Evolutionary conservation across 352 stramenopile genomes (phyloP).

Genomic region (Labyrinthula sp.): DNA sequence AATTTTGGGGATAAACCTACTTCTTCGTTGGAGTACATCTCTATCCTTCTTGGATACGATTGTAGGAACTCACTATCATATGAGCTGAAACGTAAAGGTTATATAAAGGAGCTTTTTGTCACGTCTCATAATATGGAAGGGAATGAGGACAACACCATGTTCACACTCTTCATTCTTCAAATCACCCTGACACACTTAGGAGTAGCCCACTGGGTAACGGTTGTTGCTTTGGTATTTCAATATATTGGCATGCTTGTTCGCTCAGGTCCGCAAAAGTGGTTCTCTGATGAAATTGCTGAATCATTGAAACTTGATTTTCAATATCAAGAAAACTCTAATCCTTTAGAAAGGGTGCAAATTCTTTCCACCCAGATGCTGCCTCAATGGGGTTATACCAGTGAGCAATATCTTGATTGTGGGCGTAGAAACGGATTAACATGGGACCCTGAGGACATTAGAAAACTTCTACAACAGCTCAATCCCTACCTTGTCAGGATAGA

Average conservation of each 20-base stretch:
- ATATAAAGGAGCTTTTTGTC: constrained; percentile 3
- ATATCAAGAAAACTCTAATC: constrained; percentile 25
- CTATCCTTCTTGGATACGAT: constrained; percentile 14
- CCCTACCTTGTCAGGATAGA: too few species aligned
- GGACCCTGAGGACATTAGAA: too few species aligned
- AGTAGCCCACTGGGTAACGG: constrained; percentile 7
- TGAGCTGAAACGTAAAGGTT: constrained; percentile 11
- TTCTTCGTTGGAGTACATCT: constrained; percentile 7
- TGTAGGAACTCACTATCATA: constrained; percentile 7
- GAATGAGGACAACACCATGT: constrained; percentile 18
- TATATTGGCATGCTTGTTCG: constrained; percentile 24
- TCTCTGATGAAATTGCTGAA: constrained; percentile 6
- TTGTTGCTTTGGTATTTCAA: constrained; percentile 10
- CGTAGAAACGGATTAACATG: too few species aligned
- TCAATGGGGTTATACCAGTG: neutral
- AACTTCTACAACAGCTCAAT: too few species aligned
- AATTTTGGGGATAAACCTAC: too few species aligned
- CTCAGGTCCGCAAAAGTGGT: constrained; percentile 19
- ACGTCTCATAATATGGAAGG: neutral
- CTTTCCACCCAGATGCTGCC: constrained; percentile 14
- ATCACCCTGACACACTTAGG: constrained; percentile 16
- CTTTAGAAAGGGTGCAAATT: constrained; percentile 1
- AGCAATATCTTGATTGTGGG: constrained; percentile 10
- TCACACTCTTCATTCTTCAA: constrained; percentile 7
- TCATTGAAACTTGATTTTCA: constrained; percentile 5